Percentiles rank a stretch among this genome's conserved stretches.
phyloP scores from a whole-genome alignment of 192 early-diverging fungal species.

The Coemansia sp. region DNA sequence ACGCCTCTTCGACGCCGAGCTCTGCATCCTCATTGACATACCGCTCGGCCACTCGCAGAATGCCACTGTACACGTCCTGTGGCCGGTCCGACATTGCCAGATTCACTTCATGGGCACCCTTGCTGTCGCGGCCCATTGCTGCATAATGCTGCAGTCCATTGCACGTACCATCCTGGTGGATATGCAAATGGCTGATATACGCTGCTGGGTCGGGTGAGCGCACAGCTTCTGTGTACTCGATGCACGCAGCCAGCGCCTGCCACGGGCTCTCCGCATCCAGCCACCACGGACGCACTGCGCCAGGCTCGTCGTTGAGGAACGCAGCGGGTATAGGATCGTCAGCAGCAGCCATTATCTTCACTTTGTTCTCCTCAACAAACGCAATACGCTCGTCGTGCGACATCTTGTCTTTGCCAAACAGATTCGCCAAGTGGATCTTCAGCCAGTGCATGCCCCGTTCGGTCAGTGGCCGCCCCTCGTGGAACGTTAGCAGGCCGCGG shows the following conservation, averaged over 20 bases:
- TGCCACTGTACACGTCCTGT: slow-evolving; percentile 89
- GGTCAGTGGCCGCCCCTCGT: slow-evolving; percentile 76
- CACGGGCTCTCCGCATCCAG: slow-evolving; percentile 84
- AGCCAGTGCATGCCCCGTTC: slow-evolving; percentile 83
- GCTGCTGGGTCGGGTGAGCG: slow-evolving; percentile 68
- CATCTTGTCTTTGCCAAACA: slow-evolving; percentile 89
- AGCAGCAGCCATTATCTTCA: slow-evolving; percentile 81
- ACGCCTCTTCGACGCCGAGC: slow-evolving; percentile 61
- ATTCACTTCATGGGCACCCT: slow-evolving; percentile 88
- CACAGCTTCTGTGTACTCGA: slow-evolving; percentile 75
- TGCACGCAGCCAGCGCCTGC: slow-evolving; percentile 90
- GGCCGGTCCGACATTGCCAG: slow-evolving; percentile 79
- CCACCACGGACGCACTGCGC: slow-evolving; percentile 82
- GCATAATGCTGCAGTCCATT: slow-evolving; percentile 99
- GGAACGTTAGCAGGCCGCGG: slow-evolving; percentile 88
- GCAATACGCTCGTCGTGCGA: slow-evolving; percentile 79
- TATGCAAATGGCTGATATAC: slow-evolving; percentile 73
- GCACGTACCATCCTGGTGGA: slow-evolving; percentile 98
- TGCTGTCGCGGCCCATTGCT: slow-evolving; percentile 87
- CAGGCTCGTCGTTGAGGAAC: slow-evolving; percentile 17
- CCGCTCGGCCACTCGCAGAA: slow-evolving; percentile 72
- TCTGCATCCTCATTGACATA: slow-evolving; percentile 69
- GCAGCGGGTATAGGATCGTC: slow-evolving; percentile 68
- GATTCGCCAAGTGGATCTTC: slow-evolving; percentile 92
- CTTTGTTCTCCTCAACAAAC: slow-evolving; percentile 72